Evolutionary conservation across 257 asterid genomes (phyloP), one percentile per base, ranked within the genome.

Genomic region (Solanum bulbocastanum): DNA sequence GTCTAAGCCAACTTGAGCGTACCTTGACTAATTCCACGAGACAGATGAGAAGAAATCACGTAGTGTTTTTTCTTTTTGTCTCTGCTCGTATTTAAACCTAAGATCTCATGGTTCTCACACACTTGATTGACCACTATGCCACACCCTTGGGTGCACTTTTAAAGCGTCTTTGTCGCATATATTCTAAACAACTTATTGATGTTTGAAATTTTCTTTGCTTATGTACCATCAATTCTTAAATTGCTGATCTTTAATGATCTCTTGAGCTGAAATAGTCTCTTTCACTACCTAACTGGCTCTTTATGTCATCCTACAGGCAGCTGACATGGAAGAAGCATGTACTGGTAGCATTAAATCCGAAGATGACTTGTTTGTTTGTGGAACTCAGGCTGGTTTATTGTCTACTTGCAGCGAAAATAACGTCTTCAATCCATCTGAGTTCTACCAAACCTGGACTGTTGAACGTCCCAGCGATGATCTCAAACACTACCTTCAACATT

Each of bases 301-400:
- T 16, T 86, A 16, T 73, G 62, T 86, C 39, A 20, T 73, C 85
- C 22, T 89, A 85, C 68, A 96, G 98, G 98, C 99, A n/a, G 92
- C 91, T 23, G 98, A 96, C 89, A 93, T 71, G 88, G 92, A 14
- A 10, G 96, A 90, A 89, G 97, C 90, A 82, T 89, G 93, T 69
- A 87, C 91, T 1, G 99, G 99, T 36, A 87, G 88, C 56, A 94
- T 96, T 2, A 96, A 75, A 90, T 97, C 98, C 1, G 96, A 94
- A 88, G 95, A 98, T 6, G 99, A 97, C 90, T 42, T 92, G 33
- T 95, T 97, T 58, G 89, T 93, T 4, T 13, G 86, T 10, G 94
- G 89, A 86, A 95, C 98, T 49, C 87, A 94, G 73, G 10, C 94
- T 1, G 99, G 98, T 32, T 78, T 94, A 32, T 33, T 3, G 86